Base-by-base conservation (phyloP, 2,329 filamentous ascomycete species). In the Verticillium longisporum region DNA sequence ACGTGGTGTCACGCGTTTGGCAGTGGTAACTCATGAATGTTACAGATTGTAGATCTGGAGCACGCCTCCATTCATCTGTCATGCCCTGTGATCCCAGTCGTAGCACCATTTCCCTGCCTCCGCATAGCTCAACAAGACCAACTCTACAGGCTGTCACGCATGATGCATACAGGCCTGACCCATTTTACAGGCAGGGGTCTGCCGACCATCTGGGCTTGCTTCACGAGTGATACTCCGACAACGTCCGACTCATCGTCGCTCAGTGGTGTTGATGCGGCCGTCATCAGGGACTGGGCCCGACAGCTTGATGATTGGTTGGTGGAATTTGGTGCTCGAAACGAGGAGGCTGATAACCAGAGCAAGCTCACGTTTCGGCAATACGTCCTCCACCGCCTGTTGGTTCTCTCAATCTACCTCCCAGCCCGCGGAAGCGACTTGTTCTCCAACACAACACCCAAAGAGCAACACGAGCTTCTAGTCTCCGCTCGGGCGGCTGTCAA, bases 131-230 rank as follows among this genome's bases (percentile, higher is more conserved):
- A 71, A 9, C 71, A 72, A 54, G 76, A 78, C 61, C 75, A 76
- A 21, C 71, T 78, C 3, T 75, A 77, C 50, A 69, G 72, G 5
- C 67, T 79, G 0, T 77, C 76, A 1, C 71, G 74, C 15, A 78
- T 79, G 75, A 78, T 79, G 76, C 74, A 79, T 58, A 76, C 72
- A 0, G 76, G 77, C 0, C 63, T 78, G 3, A 73, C 71, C 3
- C 74, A 77, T 57, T 79, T 79, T 59, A 75, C 76, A 1, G 76
- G 75, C 0, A 68, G 76, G 7, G 72, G 75, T 0, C 61, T 79
- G 7, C 75, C 76, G 1, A 77, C 76, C 0, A 77, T 79, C 53
- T 78, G 76, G 76, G 76, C 75, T 0, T 76, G 73, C 60, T 73
- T 78, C 58, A 71, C 71, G 2, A 67, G 66, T 21, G 65, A 64